Evolutionary conservation across 148 eudicot species (phyloP).

Genomic region (Nyssa sinensis): DNA sequence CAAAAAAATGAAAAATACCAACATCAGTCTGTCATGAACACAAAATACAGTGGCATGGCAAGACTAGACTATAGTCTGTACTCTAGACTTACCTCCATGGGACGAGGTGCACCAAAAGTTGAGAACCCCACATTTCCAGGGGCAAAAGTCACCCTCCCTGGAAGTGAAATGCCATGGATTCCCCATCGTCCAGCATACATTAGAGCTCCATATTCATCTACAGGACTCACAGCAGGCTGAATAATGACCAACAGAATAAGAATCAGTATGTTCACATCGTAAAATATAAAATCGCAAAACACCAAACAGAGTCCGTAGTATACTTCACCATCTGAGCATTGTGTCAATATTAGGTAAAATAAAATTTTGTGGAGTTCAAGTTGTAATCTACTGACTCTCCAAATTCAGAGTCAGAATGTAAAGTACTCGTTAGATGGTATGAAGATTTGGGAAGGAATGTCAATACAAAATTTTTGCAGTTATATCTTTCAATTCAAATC

Average conservation of each 20-base stretch:
- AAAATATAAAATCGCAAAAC: no score
- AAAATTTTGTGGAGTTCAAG: no score
- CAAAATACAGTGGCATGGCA: background rate
- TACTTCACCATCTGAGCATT: background rate
- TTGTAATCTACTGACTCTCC: no score
- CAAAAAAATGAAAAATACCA: background rate
- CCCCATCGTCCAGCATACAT: slow-evolving; percentile 93
- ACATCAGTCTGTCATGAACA: background rate
- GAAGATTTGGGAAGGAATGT: no score
- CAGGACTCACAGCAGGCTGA: slow-evolving; percentile 57
- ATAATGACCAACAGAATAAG: slow-evolving; percentile 6
- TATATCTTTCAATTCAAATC: no score
- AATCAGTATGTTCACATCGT: background rate
- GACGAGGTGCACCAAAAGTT: slow-evolving; percentile 93
- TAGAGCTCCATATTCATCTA: slow-evolving; percentile 80
- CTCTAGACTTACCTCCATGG: slow-evolving; percentile 57
- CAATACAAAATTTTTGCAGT: no score
- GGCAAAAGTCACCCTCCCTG: slow-evolving; percentile 91
- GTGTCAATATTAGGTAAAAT: background rate
- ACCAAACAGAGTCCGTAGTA: no score
- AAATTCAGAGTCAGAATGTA: no score
- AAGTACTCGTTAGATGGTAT: no score
- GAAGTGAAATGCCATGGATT: slow-evolving; percentile 70
- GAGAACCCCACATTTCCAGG: slow-evolving; percentile 88
- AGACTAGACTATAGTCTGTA: background rate